These are phyloP conservation scores for Prinsepia uniflora DNA, from an alignment of 306 rosid genomes.

Conservation along the genomic window DNA sequence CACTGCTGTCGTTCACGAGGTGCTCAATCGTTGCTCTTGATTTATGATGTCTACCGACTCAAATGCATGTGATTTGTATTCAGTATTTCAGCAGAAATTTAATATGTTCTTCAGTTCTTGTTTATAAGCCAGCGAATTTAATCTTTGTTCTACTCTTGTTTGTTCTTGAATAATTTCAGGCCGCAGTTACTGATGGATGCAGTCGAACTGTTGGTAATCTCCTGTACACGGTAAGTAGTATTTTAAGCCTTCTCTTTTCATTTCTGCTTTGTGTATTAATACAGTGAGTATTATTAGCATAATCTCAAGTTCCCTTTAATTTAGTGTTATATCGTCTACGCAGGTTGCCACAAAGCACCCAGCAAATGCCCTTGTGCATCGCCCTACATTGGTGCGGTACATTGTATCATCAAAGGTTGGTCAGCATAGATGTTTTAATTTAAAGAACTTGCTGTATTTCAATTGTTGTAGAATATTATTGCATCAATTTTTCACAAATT, in stretches of 20 bases:
- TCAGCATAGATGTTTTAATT: neutral
- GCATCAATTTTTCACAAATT: neutral
- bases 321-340: slow-evolving; percentile 22
- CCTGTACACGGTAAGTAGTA: slow-evolving; percentile 55
- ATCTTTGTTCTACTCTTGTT: neutral
- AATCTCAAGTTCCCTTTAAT: too few relatives aligned
- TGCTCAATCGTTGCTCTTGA: neutral
- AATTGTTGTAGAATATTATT: neutral
- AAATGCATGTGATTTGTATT: neutral
- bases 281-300: neutral
- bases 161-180: slow-evolving; percentile 39
- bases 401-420: slow-evolving; percentile 69
- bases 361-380: slow-evolving; percentile 72
- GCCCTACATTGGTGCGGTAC: slow-evolving; percentile 58
- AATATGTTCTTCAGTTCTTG: neutral
- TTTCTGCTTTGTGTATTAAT: neutral
- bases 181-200: slow-evolving; percentile 71
- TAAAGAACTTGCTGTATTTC: neutral
- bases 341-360: slow-evolving; percentile 96
- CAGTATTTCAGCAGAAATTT: too few relatives aligned
- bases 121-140: neutral
- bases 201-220: slow-evolving; percentile 73
- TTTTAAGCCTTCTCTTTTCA: neutral
- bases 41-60: neutral
- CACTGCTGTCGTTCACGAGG: slow-evolving; percentile 77